Conservation (phyloP, 306 rosid species). For the Vigna mungo region DNA sequence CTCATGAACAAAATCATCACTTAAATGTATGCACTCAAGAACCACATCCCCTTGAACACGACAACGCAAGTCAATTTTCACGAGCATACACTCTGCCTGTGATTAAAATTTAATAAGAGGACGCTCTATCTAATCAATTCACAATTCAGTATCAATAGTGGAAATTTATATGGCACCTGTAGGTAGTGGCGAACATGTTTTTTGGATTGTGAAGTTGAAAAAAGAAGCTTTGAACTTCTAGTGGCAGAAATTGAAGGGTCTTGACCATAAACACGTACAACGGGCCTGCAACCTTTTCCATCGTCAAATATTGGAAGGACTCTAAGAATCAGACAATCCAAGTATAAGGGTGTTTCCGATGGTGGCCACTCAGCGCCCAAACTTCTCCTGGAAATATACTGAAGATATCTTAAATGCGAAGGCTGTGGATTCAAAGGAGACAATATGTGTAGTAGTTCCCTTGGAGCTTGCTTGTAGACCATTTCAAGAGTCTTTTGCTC, state of each 20-base stretch:
- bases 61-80: constrained; percentile 82
- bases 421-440: constrained; percentile 90
- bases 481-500: constrained; percentile 96
- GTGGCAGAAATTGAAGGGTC: constrained; percentile 79
- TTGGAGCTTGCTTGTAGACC: constrained; percentile 99
- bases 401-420: constrained; percentile 98
- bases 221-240: constrained; percentile 88
- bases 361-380: constrained; percentile 95
- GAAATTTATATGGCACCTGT: constrained; percentile 71
- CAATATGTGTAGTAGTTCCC: constrained; percentile 81
- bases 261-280: constrained; percentile 81
- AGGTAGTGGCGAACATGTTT: constrained; percentile 65
- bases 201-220: constrained; percentile 66
- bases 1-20: constrained; percentile 74
- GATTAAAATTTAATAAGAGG: constrained; percentile 57
- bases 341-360: constrained; percentile 76
- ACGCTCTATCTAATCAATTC: constrained; percentile 40
- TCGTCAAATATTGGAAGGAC: constrained; percentile 79
- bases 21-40: constrained; percentile 87
- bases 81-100: constrained; percentile 94
- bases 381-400: constrained; percentile 88
- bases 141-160: constrained; percentile 43
- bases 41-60: constrained; percentile 97
- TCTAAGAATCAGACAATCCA: constrained; percentile 87
- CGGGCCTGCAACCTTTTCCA: constrained; percentile 87